Evolutionary conservation across 1,139 yeast species (phyloP), one percentile per base, ranked within the genome.

Genomic region (Geotrichum reessii): DNA sequence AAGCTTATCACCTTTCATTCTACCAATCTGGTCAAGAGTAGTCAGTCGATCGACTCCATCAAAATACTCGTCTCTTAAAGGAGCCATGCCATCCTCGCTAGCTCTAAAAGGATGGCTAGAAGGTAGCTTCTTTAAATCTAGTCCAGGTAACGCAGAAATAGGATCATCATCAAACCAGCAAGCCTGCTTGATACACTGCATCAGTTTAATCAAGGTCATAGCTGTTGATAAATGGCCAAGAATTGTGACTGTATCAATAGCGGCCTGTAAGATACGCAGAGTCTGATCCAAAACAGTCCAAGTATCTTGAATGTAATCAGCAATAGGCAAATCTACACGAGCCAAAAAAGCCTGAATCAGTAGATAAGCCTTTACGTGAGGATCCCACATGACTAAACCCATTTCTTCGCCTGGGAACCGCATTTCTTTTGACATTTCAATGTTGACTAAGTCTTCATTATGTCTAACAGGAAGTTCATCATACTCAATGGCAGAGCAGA

Each of bases 221-320:
- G 85, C 87, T 0, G 89, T 81, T 2, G 79, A 69, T 52, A 85
- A 76, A 67, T 82, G 86, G 0, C 97, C 97, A 68, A 85, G 69
- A 66, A 93, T 97, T 1, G 97, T 84, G 2, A 95, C 85, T 21
- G 89, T 90, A 71, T 95, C 99, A 61, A 93, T 86, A 65, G 82
- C 87, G 0, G 98, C 97, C 69, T 93, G 99, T 60, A 91, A 75
- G 63, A 93, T 87, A 81, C 99, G 96, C 67, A 95, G 78, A 4
- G 96, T 84, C 74, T 93, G 99, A 69, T 93, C 99, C 62, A 95
- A 76, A 3, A 95, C 96, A 0, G 98, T 86, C 22, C 91, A 83
- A 0, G 97, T 91, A 73, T 93, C 99, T 69, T 93, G 98, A 14
- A 88, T 79, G 70, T 95, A 95, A 76, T 93, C 99, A 0, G 96